Conservation (phyloP, 768 basidiomycete genomes). For the Phylloporus rhodoxanthus region DNA sequence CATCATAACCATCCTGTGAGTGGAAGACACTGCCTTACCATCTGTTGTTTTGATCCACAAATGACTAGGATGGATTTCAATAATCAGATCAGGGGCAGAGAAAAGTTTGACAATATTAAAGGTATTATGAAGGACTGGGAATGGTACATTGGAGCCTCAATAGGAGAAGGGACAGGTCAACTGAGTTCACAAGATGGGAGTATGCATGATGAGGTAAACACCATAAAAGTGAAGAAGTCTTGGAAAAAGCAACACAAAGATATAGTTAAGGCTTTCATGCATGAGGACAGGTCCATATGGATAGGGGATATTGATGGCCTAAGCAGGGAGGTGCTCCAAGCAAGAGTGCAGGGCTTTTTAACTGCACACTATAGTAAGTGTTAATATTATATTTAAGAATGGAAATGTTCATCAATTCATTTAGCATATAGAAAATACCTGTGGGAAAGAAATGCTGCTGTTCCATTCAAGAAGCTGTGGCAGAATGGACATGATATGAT, state of each 20-base stretch:
- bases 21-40: no score
- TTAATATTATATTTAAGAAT: no score
- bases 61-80: neutral
- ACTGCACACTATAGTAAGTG: neutral
- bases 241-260: neutral
- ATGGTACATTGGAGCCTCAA: neutral
- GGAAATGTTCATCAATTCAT: no score
- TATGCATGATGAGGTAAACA: neutral
- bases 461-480: neutral
- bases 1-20: neutral
- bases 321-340: neutral
- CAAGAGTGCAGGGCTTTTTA: neutral
- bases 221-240: neutral
- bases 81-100: neutral
- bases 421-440: neutral
- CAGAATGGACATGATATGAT: neutral
- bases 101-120: neutral
- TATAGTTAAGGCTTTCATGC: neutral
- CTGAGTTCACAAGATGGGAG: no score
- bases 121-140: no score
- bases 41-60: no score
- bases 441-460: no score
- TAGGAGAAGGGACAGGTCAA: neutral
- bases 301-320: neutral
- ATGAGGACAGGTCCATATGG: neutral